Base-by-base conservation (phyloP, 352 stramenopile species). In the Phytophthora quininea region DNA sequence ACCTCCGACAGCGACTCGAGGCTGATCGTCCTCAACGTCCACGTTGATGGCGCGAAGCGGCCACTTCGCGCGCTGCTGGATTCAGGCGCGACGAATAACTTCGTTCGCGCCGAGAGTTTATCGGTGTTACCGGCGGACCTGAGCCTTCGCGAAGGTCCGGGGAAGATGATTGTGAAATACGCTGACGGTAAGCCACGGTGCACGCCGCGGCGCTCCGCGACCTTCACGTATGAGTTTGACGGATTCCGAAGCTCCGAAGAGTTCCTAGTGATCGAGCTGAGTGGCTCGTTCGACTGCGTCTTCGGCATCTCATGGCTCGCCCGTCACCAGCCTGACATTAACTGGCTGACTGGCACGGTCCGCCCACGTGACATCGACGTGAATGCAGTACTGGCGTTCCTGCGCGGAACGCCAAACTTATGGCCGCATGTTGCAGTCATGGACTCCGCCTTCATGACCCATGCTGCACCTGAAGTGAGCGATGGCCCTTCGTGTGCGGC, bases 221-320 rank as follows among this genome's bases (percentile, higher is more conserved):
- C 33, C 27, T 56, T 74, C 12, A 12, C 33, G 9, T 76, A 69
- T 42, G 30, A 47, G 32, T 54, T 77, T 33, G 69, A 75, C 24
- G 66, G 61, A 1, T 74, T 76, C 14, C 4, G 3, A 5, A 14
- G 38, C 7, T 61, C 24, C 2, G 62, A 73, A 11, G 59, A 73
- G 0, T 79, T 84, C 38, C 35, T 70, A 11, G 60, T 84, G 5
- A 70, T 80, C n/a, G 61, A 40, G 35, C 35, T 40, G 35, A 40
- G 35, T 11, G 35, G 35, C 35, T 11, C 35, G 35, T 40, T 40
- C 35, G 35, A 11, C 35, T 40, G 35, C 35, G 35, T 40, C 6
- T 40, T 40, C 10, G 35, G 35, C 35, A 84, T 80, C 46, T 52
- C 55, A 31, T 79, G 70, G 62, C 48, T 77, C 1, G 52, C 54